A percentile compares a stretch with the other conserved stretches of the same genome.
phyloP scores from a whole-genome alignment of 2,329 filamentous ascomycete genomes.

The Beauveria caledonica region DNA sequence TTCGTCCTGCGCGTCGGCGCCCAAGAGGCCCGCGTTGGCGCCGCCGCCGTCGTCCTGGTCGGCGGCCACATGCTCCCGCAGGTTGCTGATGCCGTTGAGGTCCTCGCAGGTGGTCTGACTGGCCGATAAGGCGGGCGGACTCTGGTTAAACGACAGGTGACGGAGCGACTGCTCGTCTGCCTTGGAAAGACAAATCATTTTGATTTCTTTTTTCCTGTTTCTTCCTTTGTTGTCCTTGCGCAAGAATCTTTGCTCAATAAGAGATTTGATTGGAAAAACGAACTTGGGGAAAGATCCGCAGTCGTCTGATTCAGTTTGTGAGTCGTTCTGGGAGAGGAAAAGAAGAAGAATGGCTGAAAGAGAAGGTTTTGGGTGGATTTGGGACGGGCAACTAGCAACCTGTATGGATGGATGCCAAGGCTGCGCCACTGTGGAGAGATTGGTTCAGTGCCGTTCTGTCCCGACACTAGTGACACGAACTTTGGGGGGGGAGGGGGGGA shows the following conservation, averaged over 20 bases:
- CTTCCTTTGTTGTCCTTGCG: neutral
- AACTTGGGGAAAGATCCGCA: neutral
- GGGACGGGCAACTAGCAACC: neutral
- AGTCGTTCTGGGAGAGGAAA: neutral
- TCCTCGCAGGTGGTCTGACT: conserved; percentile 46
- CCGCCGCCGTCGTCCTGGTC: conserved; percentile 25
- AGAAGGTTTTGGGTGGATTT: neutral
- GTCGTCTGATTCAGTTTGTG: neutral
- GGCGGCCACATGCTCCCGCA: conserved; percentile 34
- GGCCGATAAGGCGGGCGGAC: conserved; percentile 38
- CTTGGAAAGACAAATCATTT: conserved; percentile 48
- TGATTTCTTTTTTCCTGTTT: neutral
- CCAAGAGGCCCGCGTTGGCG: conserved; percentile 16
- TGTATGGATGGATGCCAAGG: conserved; percentile 1
- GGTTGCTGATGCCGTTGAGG: conserved; percentile 46
- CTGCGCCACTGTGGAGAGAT: conserved; percentile 10
- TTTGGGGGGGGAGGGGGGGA: neutral
- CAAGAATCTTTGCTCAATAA: too few relatives aligned
- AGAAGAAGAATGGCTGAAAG: neutral
- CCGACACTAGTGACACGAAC: neutral
- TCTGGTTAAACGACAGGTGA: conserved; percentile 46
- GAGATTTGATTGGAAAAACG: too few relatives aligned
- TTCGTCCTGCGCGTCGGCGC: conserved; percentile 18
- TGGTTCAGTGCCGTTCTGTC: neutral
- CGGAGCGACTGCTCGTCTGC: conserved; percentile 41